Evolutionary conservation across 1,139 yeast species (phyloP).

Genomic region (Kazachstania sp.): DNA sequence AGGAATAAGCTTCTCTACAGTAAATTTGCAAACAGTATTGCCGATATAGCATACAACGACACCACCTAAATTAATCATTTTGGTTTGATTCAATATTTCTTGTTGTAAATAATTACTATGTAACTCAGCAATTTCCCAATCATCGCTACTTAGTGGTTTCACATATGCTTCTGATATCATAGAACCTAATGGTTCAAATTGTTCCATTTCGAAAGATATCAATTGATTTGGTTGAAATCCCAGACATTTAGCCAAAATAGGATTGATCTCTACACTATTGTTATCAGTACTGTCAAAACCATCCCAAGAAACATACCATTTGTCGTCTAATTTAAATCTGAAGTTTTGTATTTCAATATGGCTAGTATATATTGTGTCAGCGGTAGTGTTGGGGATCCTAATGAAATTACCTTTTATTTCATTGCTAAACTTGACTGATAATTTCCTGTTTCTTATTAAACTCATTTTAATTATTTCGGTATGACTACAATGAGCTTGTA

Average conservation of each 20-base stretch:
- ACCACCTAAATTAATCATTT: conserved; percentile 61
- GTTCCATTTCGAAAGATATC: conserved; percentile 31
- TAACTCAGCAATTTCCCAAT: conserved; percentile 86
- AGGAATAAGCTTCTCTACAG: conserved; percentile 56
- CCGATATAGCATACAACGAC: conserved; percentile 66
- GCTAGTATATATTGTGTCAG: conserved; percentile 10
- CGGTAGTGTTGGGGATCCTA: conserved; percentile 21
- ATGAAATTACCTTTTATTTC: conserved; percentile 24
- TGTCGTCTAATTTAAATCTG: conserved; percentile 8
- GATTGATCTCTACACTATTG: conserved; percentile 47
- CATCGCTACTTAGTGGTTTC: conserved; percentile 70
- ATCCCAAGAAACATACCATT: conserved; percentile 63
- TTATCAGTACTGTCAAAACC: conserved; percentile 44
- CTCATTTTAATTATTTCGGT: no score
- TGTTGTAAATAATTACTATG: conserved; percentile 75
- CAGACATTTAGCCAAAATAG: conserved; percentile 40
- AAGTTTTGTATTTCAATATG: conserved; percentile 15
- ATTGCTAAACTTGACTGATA: conserved; percentile 10
- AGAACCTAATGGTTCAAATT: conserved; percentile 39
- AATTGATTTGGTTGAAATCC: conserved; percentile 35
- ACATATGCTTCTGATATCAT: conserved; percentile 56
- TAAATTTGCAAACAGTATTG: conserved; percentile 53
- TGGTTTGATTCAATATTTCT: conserved; percentile 65
- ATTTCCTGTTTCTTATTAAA: background rate
- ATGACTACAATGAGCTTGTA: no score